Percentiles rank a stretch among this genome's conserved stretches.
Conservation (phyloP, 371 early-diverging fungal genomes). For the Actinomucor elegans region DNA sequence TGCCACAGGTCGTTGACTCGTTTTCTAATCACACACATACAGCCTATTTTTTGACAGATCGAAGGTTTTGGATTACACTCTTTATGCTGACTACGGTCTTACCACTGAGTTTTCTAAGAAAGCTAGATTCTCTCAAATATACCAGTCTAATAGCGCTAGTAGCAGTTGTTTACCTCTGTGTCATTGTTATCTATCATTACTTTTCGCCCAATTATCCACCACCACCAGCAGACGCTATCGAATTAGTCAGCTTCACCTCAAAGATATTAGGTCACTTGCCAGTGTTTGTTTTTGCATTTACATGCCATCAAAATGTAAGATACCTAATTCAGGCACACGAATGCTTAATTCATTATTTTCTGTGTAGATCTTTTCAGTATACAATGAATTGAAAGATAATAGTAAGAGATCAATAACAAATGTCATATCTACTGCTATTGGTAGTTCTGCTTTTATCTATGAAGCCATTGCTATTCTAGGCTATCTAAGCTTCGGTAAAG, state of each 20-base stretch:
- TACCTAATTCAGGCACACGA: background rate
- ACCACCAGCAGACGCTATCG: slow-evolving; percentile 37
- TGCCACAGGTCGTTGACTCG: slow-evolving; percentile 60
- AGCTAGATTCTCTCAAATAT: slow-evolving; percentile 93
- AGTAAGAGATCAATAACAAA: slow-evolving; percentile 58
- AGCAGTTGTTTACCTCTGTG: slow-evolving; percentile 88
- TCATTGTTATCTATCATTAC: slow-evolving; percentile 83
- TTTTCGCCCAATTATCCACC: slow-evolving; percentile 48
- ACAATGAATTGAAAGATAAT: slow-evolving; percentile 92
- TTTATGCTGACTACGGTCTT: slow-evolving; percentile 66
- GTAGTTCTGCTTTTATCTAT: slow-evolving; percentile 82
- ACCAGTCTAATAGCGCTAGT: slow-evolving; percentile 90
- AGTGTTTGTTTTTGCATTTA: slow-evolving; percentile 97
- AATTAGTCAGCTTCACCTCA: slow-evolving; percentile 50
- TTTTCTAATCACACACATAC: slow-evolving; percentile 3
- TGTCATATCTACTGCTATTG: slow-evolving; percentile 77
- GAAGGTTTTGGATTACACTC: slow-evolving; percentile 87
- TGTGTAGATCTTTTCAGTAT: slow-evolving; percentile 81
- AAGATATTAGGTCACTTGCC: slow-evolving; percentile 88
- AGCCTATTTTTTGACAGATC: slow-evolving; percentile 44
- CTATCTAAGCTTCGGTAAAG: slow-evolving; percentile 93
- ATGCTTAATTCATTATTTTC: background rate
- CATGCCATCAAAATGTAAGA: slow-evolving; percentile 77
- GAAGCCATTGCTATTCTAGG: slow-evolving; percentile 90
- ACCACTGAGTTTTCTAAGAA: slow-evolving; percentile 83